Percentiles rank a stretch among this genome's conserved stretches.
These are phyloP conservation scores for Triglochin maritima DNA, from an alignment of 106 monocot species.

Conservation along the genomic window DNA sequence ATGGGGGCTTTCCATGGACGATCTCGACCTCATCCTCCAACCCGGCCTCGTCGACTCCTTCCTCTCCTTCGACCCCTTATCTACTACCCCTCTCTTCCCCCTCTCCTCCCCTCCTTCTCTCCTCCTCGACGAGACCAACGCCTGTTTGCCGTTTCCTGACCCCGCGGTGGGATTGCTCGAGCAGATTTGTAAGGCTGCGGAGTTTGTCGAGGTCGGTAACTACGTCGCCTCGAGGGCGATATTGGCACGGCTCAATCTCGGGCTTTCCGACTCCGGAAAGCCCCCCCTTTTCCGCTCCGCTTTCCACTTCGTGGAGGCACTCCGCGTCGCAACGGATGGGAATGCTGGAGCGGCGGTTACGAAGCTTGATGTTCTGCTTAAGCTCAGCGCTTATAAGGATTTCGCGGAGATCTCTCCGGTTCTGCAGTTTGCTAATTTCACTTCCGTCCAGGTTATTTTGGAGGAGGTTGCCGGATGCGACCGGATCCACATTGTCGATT, in stretches of 20 bases:
- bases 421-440: slow-evolving; percentile 80
- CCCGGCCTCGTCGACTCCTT: not conserved
- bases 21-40: slow-evolving; percentile 5
- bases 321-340: slow-evolving; percentile 17
- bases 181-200: slow-evolving; percentile 68
- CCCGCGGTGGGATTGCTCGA: slow-evolving; percentile 41
- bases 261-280: slow-evolving; percentile 55
- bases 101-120: not conserved
- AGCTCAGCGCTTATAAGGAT: slow-evolving; percentile 67
- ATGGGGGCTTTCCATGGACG: slow-evolving; percentile 6
- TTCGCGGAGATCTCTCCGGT: slow-evolving; percentile 79
- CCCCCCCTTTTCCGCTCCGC: slow-evolving; percentile 54
- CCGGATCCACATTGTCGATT: slow-evolving; percentile 74
- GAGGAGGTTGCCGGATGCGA: slow-evolving; percentile 45
- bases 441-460: slow-evolving; percentile 58
- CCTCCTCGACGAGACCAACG: not conserved
- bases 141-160: slow-evolving; percentile 13
- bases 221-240: slow-evolving; percentile 68
- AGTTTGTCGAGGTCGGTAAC: slow-evolving; percentile 67
- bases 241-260: slow-evolving; percentile 99
- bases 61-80: not conserved
- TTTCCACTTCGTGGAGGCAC: slow-evolving; percentile 87
- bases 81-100: slow-evolving; percentile 8
- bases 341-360: slow-evolving; percentile 10
- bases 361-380: slow-evolving; percentile 51